A percentile compares a stretch with the other conserved stretches of the same genome.
phyloP scores from a whole-genome alignment of 148 eudicot species.

The Nyssa sinensis region DNA sequence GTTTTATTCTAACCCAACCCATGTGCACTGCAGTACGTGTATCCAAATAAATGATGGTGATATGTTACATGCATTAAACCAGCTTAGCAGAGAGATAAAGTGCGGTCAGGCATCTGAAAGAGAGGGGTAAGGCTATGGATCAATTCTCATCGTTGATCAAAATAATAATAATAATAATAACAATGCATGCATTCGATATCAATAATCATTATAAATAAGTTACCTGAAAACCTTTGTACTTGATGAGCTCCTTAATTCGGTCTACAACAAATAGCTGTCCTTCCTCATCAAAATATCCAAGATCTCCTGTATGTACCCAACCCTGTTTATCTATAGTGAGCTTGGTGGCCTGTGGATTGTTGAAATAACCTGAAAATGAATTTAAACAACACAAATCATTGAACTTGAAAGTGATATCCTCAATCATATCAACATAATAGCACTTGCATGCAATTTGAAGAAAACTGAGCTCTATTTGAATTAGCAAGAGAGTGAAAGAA shows the following conservation, averaged over 20 bases:
- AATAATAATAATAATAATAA: no score
- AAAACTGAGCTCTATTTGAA: neutral
- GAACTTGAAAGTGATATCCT: no score
- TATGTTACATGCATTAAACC: no score
- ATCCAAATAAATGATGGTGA: no score
- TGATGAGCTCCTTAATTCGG: conserved; percentile 80
- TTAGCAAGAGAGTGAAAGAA: neutral
- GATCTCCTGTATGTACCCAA: conserved; percentile 86
- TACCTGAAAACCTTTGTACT: conserved; percentile 83
- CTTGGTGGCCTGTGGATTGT: conserved; percentile 67
- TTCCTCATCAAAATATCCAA: conserved; percentile 77
- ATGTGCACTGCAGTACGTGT: no score
- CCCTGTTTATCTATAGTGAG: conserved; percentile 64
- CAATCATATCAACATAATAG: no score
- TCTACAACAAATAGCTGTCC: conserved; percentile 77
- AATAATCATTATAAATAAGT: neutral
- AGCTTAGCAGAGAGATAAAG: no score
- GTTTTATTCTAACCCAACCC: no score
- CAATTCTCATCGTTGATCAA: no score
- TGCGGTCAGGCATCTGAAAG: no score
- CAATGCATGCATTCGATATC: no score
- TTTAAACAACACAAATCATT: neutral
- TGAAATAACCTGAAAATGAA: conserved; percentile 54
- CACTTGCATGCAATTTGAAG: neutral
- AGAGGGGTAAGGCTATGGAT: no score